Percentiles rank a stretch among this genome's conserved stretches.
Conservation (phyloP, 768 basidiomycete species). For the Lactarius indigo region DNA sequence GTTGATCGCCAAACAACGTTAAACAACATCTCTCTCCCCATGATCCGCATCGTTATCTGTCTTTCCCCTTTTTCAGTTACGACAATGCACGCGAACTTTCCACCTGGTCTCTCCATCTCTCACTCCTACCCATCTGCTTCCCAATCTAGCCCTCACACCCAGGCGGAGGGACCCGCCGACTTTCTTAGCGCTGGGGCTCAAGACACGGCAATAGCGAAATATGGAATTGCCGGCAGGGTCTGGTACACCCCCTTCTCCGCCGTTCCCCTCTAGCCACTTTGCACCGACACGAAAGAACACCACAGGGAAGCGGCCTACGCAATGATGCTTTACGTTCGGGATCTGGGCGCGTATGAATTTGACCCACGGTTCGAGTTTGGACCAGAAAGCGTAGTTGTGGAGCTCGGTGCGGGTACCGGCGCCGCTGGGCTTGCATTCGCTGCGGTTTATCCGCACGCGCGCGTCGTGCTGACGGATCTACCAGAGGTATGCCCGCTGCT, state of each 20-base stretch:
- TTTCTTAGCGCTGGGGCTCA: conserved; percentile 41
- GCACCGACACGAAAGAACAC: conserved; percentile 12
- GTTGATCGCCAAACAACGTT: neutral
- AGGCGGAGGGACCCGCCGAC: neutral
- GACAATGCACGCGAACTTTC: conserved; percentile 18
- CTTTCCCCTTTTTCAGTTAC: neutral
- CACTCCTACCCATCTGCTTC: conserved; percentile 11
- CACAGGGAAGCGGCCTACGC: conserved; percentile 73
- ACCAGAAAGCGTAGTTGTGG: conserved; percentile 45
- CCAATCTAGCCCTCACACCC: neutral
- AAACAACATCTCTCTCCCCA: conserved; percentile 7
- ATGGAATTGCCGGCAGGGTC: conserved; percentile 82
- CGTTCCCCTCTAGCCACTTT: conserved; percentile 41
- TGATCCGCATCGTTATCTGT: neutral
- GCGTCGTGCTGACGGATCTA: conserved; percentile 66
- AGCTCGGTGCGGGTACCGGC: conserved; percentile 80
- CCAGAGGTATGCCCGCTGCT: conserved; percentile 63
- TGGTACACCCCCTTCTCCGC: conserved; percentile 47
- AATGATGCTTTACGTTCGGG: conserved; percentile 52
- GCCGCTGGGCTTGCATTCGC: conserved; percentile 47
- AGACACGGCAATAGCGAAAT: conserved; percentile 56
- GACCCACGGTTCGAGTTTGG: conserved; percentile 50
- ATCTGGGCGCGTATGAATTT: conserved; percentile 39
- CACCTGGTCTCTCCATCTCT: conserved; percentile 15
- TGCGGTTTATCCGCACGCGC: conserved; percentile 21